A percentile compares a stretch with the other conserved stretches of the same genome.
These are phyloP conservation scores for Thuidium tamariscinum DNA, from an alignment of 225 moss, liverwort and hornwort species.

Conservation along the genomic window DNA sequence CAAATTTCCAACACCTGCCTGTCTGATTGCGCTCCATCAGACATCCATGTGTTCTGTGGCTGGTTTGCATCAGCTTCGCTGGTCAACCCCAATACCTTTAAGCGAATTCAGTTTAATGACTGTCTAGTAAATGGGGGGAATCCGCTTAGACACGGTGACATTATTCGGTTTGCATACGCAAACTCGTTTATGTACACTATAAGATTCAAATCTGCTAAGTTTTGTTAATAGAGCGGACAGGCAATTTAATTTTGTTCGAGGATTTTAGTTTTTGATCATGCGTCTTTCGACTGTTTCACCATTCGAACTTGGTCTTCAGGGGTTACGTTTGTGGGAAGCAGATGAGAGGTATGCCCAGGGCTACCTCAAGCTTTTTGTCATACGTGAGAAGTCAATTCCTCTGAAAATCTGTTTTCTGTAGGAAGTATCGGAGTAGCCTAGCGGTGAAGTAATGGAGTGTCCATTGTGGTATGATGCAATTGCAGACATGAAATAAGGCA, in stretches of 20 bases:
- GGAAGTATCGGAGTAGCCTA: background rate
- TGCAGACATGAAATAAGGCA: constrained; percentile 20
- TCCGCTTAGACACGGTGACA: constrained; percentile 36
- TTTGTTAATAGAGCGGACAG: constrained; percentile 16
- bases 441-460: constrained; percentile 13
- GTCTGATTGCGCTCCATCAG: constrained; percentile 55
- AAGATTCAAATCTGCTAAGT: constrained; percentile 41
- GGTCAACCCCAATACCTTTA: constrained; percentile 47
- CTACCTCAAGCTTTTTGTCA: background rate
- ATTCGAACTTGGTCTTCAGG: background rate
- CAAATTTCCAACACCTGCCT: constrained; percentile 55
- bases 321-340: background rate
- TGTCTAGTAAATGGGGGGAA: constrained; percentile 47
- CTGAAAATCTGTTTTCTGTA: background rate
- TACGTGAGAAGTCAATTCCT: background rate
- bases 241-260: background rate
- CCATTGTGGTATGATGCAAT: background rate
- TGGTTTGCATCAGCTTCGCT: constrained; percentile 51
- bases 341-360: background rate
- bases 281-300: background rate
- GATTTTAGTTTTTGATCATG: background rate
- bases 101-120: constrained; percentile 33
- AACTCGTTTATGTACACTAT: constrained; percentile 49
- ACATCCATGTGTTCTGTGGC: constrained; percentile 46
- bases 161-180: constrained; percentile 42